Evolutionary conservation across 2,329 filamentous ascomycete species (phyloP), one percentile per base, ranked within the genome.

Genomic region (Ophiostoma sp.): DNA sequence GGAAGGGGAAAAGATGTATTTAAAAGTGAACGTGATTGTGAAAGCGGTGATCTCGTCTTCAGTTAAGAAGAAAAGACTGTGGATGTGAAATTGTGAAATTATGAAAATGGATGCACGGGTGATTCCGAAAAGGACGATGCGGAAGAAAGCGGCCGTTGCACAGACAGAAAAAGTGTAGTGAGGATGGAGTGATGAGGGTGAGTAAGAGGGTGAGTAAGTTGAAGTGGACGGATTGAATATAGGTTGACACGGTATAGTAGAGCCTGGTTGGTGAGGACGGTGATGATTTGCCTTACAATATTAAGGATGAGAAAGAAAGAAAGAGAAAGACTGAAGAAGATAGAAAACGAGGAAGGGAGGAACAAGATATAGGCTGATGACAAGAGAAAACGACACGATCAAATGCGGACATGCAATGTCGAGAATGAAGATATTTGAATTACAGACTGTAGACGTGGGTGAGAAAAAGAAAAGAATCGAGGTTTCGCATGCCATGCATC

Each of bases 401-500:
- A 61, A 48, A 39, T 59, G 52, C 52, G 52, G 69, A 48, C 45
- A 69, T 22, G n/a, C 25, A 12, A 52, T 39, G 31, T 22, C 36
- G 66, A 69, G 66, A 57, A 55, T 36, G 19, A 17, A 55, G 52
- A 70, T 25, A 28, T 28, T 8, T 9, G 5, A 66, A 8, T 19
- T 15, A 25, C 22, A 66, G 36, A 22, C 15, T 19, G 36, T 15
- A 28, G 22, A 22, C 25, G 50, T 28, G 22, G 22, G 22, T 28
- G 22, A 55, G 39, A 63, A 64, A 64, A 42, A 39, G 31, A 22
- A 39, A 25, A 5, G 15, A 48, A 48, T n/a, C 36, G 1, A 45
- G 39, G 66, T 52, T 15, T 52, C 45, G 66, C 66, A 50, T 69
- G 66, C 66, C 66, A 69, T n/a, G 36, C 31, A 25, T 36, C 15